Evolutionary conservation across 345 rosid genomes (phyloP), one percentile per base, ranked within the genome.

Genomic region (Boechera retrofracta): DNA sequence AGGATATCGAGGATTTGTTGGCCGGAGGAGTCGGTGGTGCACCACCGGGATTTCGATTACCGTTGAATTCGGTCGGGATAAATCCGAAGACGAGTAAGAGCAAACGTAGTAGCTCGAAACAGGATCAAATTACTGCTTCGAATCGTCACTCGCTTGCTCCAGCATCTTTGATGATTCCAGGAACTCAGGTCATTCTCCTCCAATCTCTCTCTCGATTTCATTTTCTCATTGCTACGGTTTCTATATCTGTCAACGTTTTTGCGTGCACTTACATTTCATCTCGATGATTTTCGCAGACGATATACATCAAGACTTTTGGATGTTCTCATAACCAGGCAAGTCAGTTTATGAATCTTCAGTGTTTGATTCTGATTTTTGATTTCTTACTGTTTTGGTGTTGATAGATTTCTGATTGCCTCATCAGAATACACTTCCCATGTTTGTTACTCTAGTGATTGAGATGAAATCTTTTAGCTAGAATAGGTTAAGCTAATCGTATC

Each of bases 281-380:
- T 10, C 49, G 70, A 28, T 47, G 26, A 10, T 55, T 78, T 72
- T 39, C 71, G 71, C 86, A 91, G 96, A 87, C 86, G 1, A 89
- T 91, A 57, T 89, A 86, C 82, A 76, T 91, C 74, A 94, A 89
- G 89, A 91, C 98, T 5, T 91, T 94, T 75, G 98, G 98, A 69
- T 94, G 98, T 85, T 94, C 98, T 0, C 98, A 94, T 83, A 91
- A 91, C 73, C 91, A 87, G 94, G 97, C 86, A 79, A 86, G 89
- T 80, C 39, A 11, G 5, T 32, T 45, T 2, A 24, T 54, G 2
- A 36, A 58, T 57, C 61, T 56, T 36, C 15, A 32, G 2, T 16
- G 3, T 64, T 56, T 4, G 47, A 29, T 77, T 70, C 48, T 51
- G 7, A 1, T 36, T 49, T 21, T 57, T 32, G 9, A 59, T 33